Evolutionary conservation across 192 early-diverging fungal genomes (phyloP), one percentile per base, ranked within the genome.

Genomic region (Entomortierella chlamydospora): DNA sequence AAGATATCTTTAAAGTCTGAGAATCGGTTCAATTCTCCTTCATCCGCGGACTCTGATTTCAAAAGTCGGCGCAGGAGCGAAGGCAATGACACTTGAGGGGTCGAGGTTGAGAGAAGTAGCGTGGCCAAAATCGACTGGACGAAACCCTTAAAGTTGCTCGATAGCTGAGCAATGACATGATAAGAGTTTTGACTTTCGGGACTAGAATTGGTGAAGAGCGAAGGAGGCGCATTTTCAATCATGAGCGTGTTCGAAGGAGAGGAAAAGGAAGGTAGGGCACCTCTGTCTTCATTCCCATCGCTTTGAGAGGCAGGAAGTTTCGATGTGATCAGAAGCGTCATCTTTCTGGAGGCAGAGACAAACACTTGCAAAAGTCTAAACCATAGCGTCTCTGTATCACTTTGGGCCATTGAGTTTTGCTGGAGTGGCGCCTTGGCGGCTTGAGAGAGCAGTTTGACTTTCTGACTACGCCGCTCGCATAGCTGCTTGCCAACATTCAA

Each of bases 1-100:
- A 90, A 90, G 25, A 90, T 88, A 37, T 87, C 87, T 53, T 84
- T 64, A 49, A 87, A 90, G 50, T 90, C 88, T 2, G 86, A 86
- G 72, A 90, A 79, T 17, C 68, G 76, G 41, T 79, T 79, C 56
- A 66, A 18, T 1, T 66, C 68, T 31, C 62, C 62, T 30, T 61
- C 63, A 20, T 69, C 74, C 8, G 68, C 41, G 34, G 67, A 64
- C 66, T 90, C 85, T 12, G 88, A 86, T 56, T 81, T 72, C 56
- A 90, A 84, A 25, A 90, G 83, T 10, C 88, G 85, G 25, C 86
- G 64, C 42, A 90, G 52, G 11, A 90, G 64, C 11, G 85, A 76
- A 18, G 88, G 88, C 30, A 90, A 57, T 15, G 88, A 90, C 9
- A 90, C 85, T 34, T 87, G 87, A 0, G 86, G 86, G 15, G 83